Evolutionary conservation across 2,329 filamentous ascomycete species (phyloP), one percentile per base, ranked within the genome.

Genomic region (Cylindrodendrum hubeiense): DNA sequence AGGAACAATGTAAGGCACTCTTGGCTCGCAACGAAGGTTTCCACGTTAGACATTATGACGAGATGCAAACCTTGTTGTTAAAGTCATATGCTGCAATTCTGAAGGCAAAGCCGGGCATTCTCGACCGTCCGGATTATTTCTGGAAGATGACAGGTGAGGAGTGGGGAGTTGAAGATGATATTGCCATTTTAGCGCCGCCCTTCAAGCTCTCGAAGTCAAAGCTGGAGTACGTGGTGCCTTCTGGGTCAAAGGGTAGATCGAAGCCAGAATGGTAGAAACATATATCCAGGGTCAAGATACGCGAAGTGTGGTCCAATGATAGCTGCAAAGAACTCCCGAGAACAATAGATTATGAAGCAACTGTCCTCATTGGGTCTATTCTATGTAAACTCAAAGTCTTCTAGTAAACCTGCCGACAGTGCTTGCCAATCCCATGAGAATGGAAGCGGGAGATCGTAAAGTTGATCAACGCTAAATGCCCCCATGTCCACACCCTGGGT

Each of bases 21-120:
- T 41, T 62, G 10, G 66, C 52, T 5, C 64, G 70, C 10, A 66
- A 74, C 19, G 28, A 54, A 4, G 61, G 56, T 0, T 74, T 74
- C 46, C 30, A 34, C 13, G 56, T 59, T 13, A 66, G 71, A 4
- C 67, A 74, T 26, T 70, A 51, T 17, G 71, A 74, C 19, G 69
- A 73, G n/a, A 74, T 74, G 71, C 55, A 49, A 12, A 51, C 56
- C 5, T 19, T 67, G 15, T 21, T 67, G 6, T 12, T 22, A 1
- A 67, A 67, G 37, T 56, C 61, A 4, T 28, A 65, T 19, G 15
- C 26, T 9, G 30, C 60, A 2, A 55, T 72, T 5, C 22, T 68
- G 19, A 68, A 63, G 34, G 39, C 24, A 15, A 49, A 46, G 4
- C 66, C 60, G 4, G 66, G 58, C 2, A 55, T 68, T 15, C 54